A percentile compares a stretch with the other conserved stretches of the same genome.
Evolutionary conservation across 2,329 filamentous ascomycete genomes (phyloP).

Genomic region (Diplodia intermedia): DNA sequence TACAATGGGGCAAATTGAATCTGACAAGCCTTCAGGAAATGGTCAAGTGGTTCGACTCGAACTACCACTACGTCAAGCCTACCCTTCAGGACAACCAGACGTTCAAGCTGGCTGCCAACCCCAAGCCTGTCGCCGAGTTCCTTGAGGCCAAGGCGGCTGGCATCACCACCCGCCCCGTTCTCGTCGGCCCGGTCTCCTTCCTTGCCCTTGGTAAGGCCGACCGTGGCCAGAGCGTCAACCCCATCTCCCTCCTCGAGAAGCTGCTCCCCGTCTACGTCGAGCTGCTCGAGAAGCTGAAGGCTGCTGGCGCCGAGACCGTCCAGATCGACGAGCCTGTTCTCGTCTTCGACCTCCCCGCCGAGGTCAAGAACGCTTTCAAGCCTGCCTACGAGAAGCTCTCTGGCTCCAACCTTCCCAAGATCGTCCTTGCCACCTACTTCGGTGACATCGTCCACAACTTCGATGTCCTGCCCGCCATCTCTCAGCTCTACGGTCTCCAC

Average conservation of each 20-base stretch:
- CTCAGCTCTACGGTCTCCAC: constrained; percentile 83
- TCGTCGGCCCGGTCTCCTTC: constrained; percentile 97
- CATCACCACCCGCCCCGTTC: constrained; percentile 88
- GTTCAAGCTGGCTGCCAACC: constrained; percentile 85
- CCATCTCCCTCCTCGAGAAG: constrained; percentile 91
- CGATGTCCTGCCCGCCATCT: constrained; percentile 77
- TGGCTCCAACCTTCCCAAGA: constrained; percentile 81
- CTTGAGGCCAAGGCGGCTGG: constrained; percentile 97
- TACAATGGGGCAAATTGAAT: constrained; percentile 13
- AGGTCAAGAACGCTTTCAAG: constrained; percentile 97
- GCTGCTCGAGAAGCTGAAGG: constrained; percentile 91
- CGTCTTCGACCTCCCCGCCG: constrained; percentile 88
- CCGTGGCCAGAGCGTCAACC: constrained; percentile 89
- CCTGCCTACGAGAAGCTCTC: constrained; percentile 90
- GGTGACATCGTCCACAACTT: constrained; percentile 99
- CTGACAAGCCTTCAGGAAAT: constrained; percentile 71
- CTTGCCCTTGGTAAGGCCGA: constrained; percentile 97
- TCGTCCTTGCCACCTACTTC: constrained; percentile 96
- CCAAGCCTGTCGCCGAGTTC: constrained; percentile 95
- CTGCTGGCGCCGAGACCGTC: constrained; percentile 91
- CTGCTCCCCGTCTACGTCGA: constrained; percentile 94
- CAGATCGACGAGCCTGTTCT: constrained; percentile 98
- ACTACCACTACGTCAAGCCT: constrained; percentile 99
- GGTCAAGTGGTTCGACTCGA: constrained; percentile 99
- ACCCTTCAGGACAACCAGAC: constrained; percentile 96